phyloP scores from a whole-genome alignment of 2,329 filamentous ascomycete genomes.

The Talaromyces sp. region DNA sequence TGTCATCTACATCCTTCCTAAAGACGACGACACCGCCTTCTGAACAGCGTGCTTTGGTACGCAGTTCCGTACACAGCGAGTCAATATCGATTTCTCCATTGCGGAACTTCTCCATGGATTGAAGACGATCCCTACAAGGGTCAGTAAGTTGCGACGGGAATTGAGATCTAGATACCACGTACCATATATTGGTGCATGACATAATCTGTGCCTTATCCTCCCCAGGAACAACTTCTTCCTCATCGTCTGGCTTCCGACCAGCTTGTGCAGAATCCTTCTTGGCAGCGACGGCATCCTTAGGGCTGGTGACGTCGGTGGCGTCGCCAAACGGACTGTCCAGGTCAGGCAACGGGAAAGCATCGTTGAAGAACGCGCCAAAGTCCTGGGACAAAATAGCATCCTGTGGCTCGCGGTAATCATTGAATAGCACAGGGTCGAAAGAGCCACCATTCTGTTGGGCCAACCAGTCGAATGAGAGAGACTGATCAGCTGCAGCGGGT shows the following conservation, averaged over 20 bases:
- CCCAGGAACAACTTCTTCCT: constrained; percentile 64
- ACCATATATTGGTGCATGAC: constrained; percentile 93
- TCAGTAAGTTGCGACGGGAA: constrained; percentile 33
- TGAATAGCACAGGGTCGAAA: constrained; percentile 89
- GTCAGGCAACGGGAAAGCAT: constrained; percentile 73
- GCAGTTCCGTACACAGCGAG: constrained; percentile 83
- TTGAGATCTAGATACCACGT: constrained; percentile 38
- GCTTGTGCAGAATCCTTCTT: constrained; percentile 75
- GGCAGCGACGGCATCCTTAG: constrained; percentile 26
- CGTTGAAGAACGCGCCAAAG: constrained; percentile 70
- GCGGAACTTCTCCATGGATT: constrained; percentile 81
- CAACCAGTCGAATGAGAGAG: constrained; percentile 60
- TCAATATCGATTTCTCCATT: constrained; percentile 92
- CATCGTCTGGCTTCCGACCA: constrained; percentile 65
- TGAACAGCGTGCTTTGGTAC: constrained; percentile 93
- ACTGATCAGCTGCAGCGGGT: constrained; percentile 16
- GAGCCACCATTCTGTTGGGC: constrained; percentile 76
- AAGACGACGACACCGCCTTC: constrained; percentile 83
- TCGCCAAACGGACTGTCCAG: constrained; percentile 78
- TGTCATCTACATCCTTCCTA: constrained; percentile 80
- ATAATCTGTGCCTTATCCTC: constrained; percentile 63
- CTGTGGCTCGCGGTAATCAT: constrained; percentile 86
- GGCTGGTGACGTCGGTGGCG: constrained; percentile 35
- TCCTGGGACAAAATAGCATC: constrained; percentile 70
- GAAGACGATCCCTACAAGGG: constrained; percentile 76